Base-by-base conservation (phyloP, 1,284 basidiomycete species). In the Apiotrichum porosum region DNA sequence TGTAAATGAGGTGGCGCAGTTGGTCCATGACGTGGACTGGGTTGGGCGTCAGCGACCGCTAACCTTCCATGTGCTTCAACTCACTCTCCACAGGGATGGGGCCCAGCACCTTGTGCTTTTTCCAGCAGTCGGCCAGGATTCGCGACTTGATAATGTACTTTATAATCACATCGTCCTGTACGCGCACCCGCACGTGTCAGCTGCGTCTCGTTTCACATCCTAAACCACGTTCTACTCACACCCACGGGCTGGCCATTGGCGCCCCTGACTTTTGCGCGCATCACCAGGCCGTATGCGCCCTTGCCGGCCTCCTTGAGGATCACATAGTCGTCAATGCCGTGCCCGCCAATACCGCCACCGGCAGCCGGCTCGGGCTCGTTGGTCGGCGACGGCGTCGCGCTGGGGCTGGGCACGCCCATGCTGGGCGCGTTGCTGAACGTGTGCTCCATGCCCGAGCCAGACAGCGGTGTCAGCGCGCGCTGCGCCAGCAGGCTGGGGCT, bases 71-170 rank as follows among this genome's bases (percentile, higher is more conserved):
- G 26, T 28, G 24, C n/a, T n/a, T 18, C n/a, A 19, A 58, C 69
- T 62, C 50, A 72, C 69, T 95, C 75, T 98, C 95, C 73, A 97
- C 93, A 8, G 95, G 94, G 60, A 98, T 97, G 1, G 94, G 95
- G 33, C 95, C 95, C 63, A 90, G 82, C 52, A 86, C 82, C 34
- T 89, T 88, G 71, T 98, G 95, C 71, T 87, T 85, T 78, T 97
- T 97, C 95, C 95, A 98, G 69, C 93, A 98, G 75, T 98, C 94
- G 18, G 94, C 95, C 41, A 98, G 80, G 53, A 98, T 98, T 44
- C 93, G 86, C 48, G 89, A 92, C 75, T 98, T 98, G 78, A 97
- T 94, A 65, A 98, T 86, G 71, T 97, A 94, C 69, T 98, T 98
- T 77, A 97, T 92, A 58, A 97, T 85, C 47, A 97, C 75, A 49